phyloP scores from a whole-genome alignment of 2,329 filamentous ascomycete species.

The Calonectria montana region DNA sequence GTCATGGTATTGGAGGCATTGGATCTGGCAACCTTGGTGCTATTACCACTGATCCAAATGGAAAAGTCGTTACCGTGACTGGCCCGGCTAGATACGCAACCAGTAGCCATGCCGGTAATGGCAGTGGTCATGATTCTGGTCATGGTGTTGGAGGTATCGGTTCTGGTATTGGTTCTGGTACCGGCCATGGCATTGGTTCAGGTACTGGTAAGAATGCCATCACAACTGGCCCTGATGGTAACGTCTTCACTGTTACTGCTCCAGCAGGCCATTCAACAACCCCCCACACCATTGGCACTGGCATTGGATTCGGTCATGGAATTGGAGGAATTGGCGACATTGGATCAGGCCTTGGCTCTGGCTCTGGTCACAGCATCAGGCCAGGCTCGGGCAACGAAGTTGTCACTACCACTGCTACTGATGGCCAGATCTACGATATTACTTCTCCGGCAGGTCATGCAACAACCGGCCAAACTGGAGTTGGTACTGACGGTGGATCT shows the following conservation, averaged over 20 bases:
- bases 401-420: not conserved
- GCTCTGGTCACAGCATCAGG: not conserved
- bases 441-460: not conserved
- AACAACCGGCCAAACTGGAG: not conserved
- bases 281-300: not conserved
- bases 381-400: not conserved
- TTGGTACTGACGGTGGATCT: not conserved
- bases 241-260: not conserved
- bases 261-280: not conserved
- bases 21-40: not conserved
- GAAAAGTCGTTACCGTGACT: not conserved
- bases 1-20: not conserved
- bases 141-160: not conserved
- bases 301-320: not conserved
- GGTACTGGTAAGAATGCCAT: not conserved
- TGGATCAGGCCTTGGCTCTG: not conserved
- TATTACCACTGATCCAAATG: not conserved
- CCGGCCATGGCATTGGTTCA: not conserved
- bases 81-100: not conserved
- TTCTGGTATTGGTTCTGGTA: not conserved
- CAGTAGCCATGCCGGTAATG: not conserved
- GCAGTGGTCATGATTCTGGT: not conserved
- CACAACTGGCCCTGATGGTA: too few species aligned
- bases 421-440: not conserved
- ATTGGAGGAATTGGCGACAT: not conserved